phyloP scores from a whole-genome alignment of 2,329 filamentous ascomycete genomes.

The Calonectria hawksworthii region DNA sequence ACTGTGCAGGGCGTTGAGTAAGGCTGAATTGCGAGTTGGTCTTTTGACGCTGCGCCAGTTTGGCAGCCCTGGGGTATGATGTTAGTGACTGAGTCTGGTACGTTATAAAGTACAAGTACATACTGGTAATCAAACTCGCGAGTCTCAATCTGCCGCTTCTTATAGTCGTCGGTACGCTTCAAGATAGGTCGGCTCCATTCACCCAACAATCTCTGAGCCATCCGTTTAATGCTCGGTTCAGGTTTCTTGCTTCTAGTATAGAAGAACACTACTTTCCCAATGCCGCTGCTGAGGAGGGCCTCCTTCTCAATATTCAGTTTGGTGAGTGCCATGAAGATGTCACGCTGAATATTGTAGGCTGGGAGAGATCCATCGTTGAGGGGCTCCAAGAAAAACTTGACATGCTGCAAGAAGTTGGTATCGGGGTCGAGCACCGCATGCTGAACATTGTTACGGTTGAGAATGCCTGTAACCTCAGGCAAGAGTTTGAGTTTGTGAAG shows the following conservation, averaged over 20 bases:
- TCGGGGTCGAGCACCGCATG: constrained; percentile 92
- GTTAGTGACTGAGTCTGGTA: constrained; percentile 24
- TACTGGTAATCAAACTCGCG: constrained; percentile 76
- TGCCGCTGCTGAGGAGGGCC: constrained; percentile 87
- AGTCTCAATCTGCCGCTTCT: constrained; percentile 80
- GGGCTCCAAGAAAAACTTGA: constrained; percentile 97
- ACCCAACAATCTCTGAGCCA: constrained; percentile 90
- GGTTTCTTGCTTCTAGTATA: constrained; percentile 96
- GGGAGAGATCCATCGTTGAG: constrained; percentile 94
- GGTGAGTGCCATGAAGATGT: constrained; percentile 86
- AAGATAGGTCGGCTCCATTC: constrained; percentile 97
- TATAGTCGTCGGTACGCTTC: constrained; percentile 94
- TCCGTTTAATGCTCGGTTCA: constrained; percentile 89
- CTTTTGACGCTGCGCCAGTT: constrained; percentile 64
- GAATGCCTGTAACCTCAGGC: constrained; percentile 87
- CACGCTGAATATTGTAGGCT: constrained; percentile 97
- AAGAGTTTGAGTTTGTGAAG: constrained; percentile 95
- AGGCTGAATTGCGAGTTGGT: constrained; percentile 64
- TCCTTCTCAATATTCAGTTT: constrained; percentile 93
- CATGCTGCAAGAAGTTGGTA: constrained; percentile 92
- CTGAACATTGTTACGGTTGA: constrained; percentile 91
- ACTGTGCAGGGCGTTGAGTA: constrained; percentile 63
- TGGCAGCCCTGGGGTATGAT: constrained; percentile 62
- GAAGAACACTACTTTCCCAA: constrained; percentile 96
- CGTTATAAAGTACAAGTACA: constrained; percentile 43